Base-by-base conservation (phyloP, 495 filamentous ascomycete genomes). In the Penicillium daleae region DNA sequence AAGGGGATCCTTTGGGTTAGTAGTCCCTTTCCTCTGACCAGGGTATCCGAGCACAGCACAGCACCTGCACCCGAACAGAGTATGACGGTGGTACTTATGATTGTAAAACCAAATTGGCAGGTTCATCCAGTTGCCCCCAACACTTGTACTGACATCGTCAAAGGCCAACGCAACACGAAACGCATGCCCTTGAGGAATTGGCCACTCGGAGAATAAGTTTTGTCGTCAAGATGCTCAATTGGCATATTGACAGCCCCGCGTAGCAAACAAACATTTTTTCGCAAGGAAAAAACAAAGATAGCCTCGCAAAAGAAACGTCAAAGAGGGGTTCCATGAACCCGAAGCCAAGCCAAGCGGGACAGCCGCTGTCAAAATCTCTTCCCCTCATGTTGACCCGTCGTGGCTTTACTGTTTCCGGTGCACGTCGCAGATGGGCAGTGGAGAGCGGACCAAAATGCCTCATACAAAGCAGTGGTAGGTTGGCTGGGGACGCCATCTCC, bases 381-480 rank as follows among this genome's bases (percentile, higher is more conserved):
- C n/a, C n/a, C 27, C 51, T 29, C 46, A 15, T 55, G 49, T 24
- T 32, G 39, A 64, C 26, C 32, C n/a, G 40, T 56, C 27, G 10
- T 51, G 48, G 40, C 42, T 60, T 62, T 51, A 66, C 64, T 59
- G 15, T 27, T 57, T 66, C 46, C 26, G 59, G 63, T 12, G 42
- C 5, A 46, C 35, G 26, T 59, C 60, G 60, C 59, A 63, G 33
- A 32, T 33, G 9, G 26, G 62, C 57, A 53, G 62, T 60, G 62
- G 62, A 46, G 15, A 46, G 19, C 31, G 32, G 44, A 29, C 48
- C 51, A 64, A 64, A 66, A 69, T 69, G 60, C 66, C 66, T 69
- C 66, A 69, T 69, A 69, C 31, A 44, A 21, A 6, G 24, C 46
- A 39, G 39, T 33, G 57, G 40, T 42, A 31, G 7, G 29, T 46